Conservation (phyloP, 2,329 filamentous ascomycete genomes). For the Penicillium thymicola region DNA sequence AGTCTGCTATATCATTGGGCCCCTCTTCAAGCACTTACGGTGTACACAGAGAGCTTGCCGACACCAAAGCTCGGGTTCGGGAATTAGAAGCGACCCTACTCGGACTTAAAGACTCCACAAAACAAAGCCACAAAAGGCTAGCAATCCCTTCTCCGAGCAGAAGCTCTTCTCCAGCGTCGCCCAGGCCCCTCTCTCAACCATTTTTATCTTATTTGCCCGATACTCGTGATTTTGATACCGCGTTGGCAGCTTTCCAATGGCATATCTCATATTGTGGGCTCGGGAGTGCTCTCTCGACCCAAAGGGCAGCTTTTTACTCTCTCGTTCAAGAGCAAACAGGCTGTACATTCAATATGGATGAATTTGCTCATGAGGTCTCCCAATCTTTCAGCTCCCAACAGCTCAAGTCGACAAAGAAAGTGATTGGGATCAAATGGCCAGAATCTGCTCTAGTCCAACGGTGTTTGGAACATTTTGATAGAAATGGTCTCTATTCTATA, state of each 20-base stretch:
- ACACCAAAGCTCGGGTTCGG: constrained; percentile 18
- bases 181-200: background rate
- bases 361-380: constrained; percentile 15
- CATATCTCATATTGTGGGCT: constrained; percentile 23
- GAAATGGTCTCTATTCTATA: constrained; percentile 23
- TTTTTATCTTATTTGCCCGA: constrained; percentile 14
- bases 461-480: constrained; percentile 20
- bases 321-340: constrained; percentile 17
- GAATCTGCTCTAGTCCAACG: constrained; percentile 10
- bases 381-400: constrained; percentile 10
- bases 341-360: constrained; percentile 19
- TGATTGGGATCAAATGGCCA: constrained; percentile 18
- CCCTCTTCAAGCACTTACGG: constrained; percentile 1
- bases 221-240: constrained; percentile 16
- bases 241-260: constrained; percentile 18
- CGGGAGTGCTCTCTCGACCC: constrained; percentile 14
- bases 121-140: background rate
- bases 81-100: constrained; percentile 18
- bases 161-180: constrained; percentile 2
- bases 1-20: constrained; percentile 1
- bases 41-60: constrained; percentile 18
- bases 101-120: constrained; percentile 4
- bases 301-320: constrained; percentile 17
- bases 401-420: constrained; percentile 3
- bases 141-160: constrained; percentile 2